A percentile compares a stretch with the other conserved stretches of the same genome.
Evolutionary conservation across 441 rosid species (phyloP).

Genomic region (Theobroma grandiflorum): DNA sequence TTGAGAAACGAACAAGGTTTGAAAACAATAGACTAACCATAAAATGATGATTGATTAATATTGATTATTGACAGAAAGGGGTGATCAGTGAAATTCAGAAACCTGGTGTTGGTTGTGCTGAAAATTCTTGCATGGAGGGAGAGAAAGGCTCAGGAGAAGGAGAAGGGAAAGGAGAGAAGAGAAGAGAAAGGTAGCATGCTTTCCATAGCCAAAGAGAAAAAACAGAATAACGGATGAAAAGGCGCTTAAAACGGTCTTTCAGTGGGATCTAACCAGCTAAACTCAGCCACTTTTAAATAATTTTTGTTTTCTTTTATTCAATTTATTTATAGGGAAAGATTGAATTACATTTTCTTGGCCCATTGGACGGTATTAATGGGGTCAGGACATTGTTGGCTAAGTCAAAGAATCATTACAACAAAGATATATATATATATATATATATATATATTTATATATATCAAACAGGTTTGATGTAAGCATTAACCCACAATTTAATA

Average conservation of each 20-base stretch:
- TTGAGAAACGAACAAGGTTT: not conserved
- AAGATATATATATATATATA: no score
- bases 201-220: conserved; percentile 27
- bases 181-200: conserved; percentile 17
- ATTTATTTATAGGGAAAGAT: no score
- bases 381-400: no score
- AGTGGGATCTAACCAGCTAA: conserved; percentile 35
- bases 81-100: not conserved
- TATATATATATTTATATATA: no score
- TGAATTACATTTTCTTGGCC: no score
- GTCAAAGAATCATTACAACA: no score
- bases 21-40: conserved; percentile 33
- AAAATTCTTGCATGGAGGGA: conserved; percentile 20
- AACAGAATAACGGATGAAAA: conserved; percentile 42
- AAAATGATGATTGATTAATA: conserved; percentile 14
- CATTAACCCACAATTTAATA: not conserved
- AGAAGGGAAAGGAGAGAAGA: not conserved
- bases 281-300: not conserved
- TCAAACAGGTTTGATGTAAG: not conserved
- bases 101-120: conserved; percentile 11
- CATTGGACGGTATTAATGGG: no score
- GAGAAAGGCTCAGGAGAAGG: conserved; percentile 16
- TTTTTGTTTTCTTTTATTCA: not conserved
- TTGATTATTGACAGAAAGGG: not conserved
- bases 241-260: conserved; percentile 47